These are phyloP conservation scores for Sporothrix pseudoabietina DNA, from an alignment of 2,329 filamentous ascomycete species.

Conservation along the genomic window DNA sequence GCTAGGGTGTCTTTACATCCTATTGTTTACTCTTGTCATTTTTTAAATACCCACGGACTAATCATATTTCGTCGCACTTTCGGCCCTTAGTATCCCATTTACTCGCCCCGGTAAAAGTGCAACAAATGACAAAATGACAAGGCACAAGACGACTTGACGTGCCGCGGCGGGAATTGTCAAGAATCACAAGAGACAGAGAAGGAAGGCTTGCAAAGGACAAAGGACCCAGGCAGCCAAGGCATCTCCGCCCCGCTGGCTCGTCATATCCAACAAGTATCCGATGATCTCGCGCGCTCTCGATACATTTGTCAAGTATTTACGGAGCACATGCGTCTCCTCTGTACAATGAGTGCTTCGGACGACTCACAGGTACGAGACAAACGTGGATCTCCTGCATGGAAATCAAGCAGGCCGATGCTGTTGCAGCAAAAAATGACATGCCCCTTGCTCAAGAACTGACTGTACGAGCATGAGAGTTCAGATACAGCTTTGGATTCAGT, in stretches of 20 bases:
- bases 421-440: neutral
- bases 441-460: neutral
- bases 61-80: slow-evolving; percentile 1
- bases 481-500: no score
- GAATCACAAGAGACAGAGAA: neutral
- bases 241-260: neutral
- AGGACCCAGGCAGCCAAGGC: neutral
- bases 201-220: neutral
- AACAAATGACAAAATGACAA: neutral
- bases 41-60: neutral
- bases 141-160: neutral
- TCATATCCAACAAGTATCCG: neutral
- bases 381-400: slow-evolving; percentile 2
- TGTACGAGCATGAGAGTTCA: no score
- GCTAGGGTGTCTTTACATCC: no score
- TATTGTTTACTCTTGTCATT: neutral
- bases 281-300: neutral
- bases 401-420: neutral
- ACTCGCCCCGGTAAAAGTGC: neutral
- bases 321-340: neutral
- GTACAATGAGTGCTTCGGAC: neutral
- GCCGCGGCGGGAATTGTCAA: neutral
- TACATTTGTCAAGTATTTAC: neutral
- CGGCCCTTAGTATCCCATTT: neutral
- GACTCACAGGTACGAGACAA: neutral